Evolutionary conservation across 768 basidiomycete species (phyloP), one percentile per base, ranked within the genome.

Genomic region (Pulveroboletus frians): DNA sequence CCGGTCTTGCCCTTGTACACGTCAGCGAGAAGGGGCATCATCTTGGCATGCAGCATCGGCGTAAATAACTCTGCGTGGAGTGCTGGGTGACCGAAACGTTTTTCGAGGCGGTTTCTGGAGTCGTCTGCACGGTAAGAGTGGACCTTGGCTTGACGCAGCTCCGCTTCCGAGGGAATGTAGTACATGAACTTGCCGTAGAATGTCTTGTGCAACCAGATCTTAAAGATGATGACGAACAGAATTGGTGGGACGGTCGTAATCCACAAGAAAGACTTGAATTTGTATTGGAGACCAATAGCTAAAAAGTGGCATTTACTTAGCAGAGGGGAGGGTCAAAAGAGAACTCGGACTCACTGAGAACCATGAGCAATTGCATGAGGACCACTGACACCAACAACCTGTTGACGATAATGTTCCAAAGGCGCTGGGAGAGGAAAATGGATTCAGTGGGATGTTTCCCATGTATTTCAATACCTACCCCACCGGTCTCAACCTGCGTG

Each of bases 321-420:
- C 1, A 13, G 32, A 27, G 15, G 10, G 15, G 15, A 8, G 38
- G 8, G 13, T 14, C 1, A 9, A 45, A n/a, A 15, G 20, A 35
- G 27, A 18, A 34, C 14, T 26, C 9, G 4, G 39, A 74, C 91
- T 55, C 66, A 96, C 92, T 96, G 41, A 97, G 77, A 39, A 85
- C 69, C 85, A 92, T 86, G 41, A 92, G 69, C 36, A 79, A 57
- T 60, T 97, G 93, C 94, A 97, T 97, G 58, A 96, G 69, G 21
- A 94, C 64, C 5, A 87, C 77, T 30, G 80, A 84, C 50, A 81
- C 73, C 13, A 98, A 69, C 20, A 98, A 71, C 46, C 96, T 83
- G 66, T 99, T 99, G 68, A 91, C 75, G 39, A 90, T 77, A n/a
- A 91, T 82, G 61, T 96, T 96, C 92, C 92, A 96, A 56, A 95